Conservation (phyloP, 2,329 filamentous ascomycete genomes). For the Chrysosporium keratinophilum region DNA sequence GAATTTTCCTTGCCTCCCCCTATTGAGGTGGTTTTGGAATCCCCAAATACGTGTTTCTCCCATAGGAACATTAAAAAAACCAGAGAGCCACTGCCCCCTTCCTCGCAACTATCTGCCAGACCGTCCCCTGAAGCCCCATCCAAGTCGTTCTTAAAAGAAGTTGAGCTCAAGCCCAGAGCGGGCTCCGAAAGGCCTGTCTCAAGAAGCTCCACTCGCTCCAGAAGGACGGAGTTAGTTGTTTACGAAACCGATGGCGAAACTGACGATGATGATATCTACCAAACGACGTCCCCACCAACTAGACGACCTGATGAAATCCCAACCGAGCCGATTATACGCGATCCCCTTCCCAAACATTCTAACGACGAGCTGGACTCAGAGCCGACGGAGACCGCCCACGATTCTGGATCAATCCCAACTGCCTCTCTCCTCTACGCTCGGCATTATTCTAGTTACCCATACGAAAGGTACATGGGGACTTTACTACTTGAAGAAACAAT, state of each 20-base stretch:
- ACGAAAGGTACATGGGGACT: constrained; percentile 8
- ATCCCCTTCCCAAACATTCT: neutral
- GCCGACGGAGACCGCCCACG: neutral
- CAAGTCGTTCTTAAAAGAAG: neutral
- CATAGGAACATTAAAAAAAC: neutral
- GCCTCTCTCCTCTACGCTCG: constrained; percentile 12
- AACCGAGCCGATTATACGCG: neutral
- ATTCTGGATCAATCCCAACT: neutral
- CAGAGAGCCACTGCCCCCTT: neutral
- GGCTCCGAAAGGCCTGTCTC: neutral
- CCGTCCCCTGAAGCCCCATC: constrained; percentile 4
- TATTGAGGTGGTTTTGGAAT: neutral
- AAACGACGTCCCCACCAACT: constrained; percentile 16
- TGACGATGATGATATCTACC: constrained; percentile 25
- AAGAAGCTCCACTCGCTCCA: neutral
- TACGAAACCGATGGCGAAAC: constrained; percentile 37
- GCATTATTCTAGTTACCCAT: constrained; percentile 5
- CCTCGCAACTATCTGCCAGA: constrained; percentile 2
- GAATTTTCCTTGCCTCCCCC: neutral
- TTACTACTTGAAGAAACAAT: neutral
- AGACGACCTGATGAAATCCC: neutral
- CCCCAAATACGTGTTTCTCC: neutral
- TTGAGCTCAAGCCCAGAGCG: neutral
- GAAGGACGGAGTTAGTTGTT: constrained; percentile 21
- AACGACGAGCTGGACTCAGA: neutral